Evolutionary conservation across 192 early-diverging fungal species (phyloP), one percentile per base, ranked within the genome.

Genomic region (Dissophora globulifera): DNA sequence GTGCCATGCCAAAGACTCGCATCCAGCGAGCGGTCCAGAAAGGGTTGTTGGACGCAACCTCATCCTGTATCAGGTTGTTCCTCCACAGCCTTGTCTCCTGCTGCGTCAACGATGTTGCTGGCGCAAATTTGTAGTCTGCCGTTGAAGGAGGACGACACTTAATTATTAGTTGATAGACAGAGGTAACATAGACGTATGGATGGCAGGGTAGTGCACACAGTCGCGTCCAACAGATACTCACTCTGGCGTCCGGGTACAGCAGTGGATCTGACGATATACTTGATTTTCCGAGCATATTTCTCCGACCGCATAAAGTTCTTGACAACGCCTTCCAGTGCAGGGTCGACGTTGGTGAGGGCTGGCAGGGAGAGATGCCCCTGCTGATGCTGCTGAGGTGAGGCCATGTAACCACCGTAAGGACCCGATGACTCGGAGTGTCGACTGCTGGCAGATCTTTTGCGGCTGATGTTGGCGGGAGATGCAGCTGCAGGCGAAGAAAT

Each of bases 21-120:
- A 76, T 76, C 72, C 72, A 76, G 27, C 72, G 72, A 7, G 63
- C 56, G 1, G 72, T 67, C 72, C 72, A 76, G 53, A 76, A 76
- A 4, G 63, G 72, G 46, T 67, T 76, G 43, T 66, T 66, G 30
- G 55, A 54, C 40, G 64, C 62, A 22, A 76, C 43, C 47, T 76
- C 72, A 40, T 76, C 72, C 58, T 76, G 72, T 27, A 76, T 61
- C 45, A 76, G 20, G 30, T 76, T 76, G 10, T 53, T 41, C 29
- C 72, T 60, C 72, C 72, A 76, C 4, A 60, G 9, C 22, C 43
- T 60, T 10, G 58, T 76, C 17, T 76, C 72, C 58, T 66, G 63
- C 30, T 52, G 63, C 17, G 62, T 62, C 46, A 76, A 51, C 9
- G 63, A 58, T 25, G 72, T 62, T 11, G 72, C 63, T 25, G 72